Evolutionary conservation across 495 filamentous ascomycete genomes (phyloP).

Genomic region (Acidiella bohemica): DNA sequence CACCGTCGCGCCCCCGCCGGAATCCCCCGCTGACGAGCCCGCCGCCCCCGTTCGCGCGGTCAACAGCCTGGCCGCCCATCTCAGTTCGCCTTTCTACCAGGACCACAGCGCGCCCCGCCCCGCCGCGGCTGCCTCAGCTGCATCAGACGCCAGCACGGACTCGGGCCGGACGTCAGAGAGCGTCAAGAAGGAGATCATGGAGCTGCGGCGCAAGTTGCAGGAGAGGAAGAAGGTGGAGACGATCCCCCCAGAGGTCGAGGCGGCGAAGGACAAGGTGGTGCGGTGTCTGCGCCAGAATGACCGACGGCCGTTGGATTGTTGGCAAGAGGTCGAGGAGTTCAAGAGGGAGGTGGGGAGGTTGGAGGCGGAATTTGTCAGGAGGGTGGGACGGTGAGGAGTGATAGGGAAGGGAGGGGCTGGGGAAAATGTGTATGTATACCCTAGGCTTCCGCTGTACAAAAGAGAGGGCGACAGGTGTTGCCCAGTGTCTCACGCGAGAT

Average conservation of each 20-base stretch:
- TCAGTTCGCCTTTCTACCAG: conserved; percentile 31
- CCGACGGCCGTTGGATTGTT: conserved; percentile 84
- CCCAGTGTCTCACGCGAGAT: no score
- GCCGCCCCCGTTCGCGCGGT: neutral
- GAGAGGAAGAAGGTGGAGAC: conserved; percentile 56
- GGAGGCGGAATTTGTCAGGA: conserved; percentile 78
- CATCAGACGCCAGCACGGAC: neutral
- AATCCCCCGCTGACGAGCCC: conserved; percentile 21
- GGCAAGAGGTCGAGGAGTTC: conserved; percentile 83
- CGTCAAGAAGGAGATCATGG: conserved; percentile 56
- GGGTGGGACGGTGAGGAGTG: conserved; percentile 37
- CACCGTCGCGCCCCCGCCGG: conserved; percentile 29
- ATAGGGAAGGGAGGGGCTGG: conserved; percentile 16
- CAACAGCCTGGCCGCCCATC: conserved; percentile 19
- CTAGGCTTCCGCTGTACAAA: neutral
- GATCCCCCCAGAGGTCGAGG: conserved; percentile 51
- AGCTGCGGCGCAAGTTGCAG: conserved; percentile 59
- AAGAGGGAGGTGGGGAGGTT: conserved; percentile 71
- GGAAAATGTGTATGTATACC: neutral
- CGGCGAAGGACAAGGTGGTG: conserved; percentile 64
- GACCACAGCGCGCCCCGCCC: conserved; percentile 20
- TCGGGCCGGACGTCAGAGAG: conserved; percentile 28
- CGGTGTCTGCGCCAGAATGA: conserved; percentile 77
- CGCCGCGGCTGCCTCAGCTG: neutral
- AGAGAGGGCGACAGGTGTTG: no score